Evolutionary conservation across 2,329 filamentous ascomycete genomes (phyloP), one percentile per base, ranked within the genome.

Genomic region (Epichloe uncinata): DNA sequence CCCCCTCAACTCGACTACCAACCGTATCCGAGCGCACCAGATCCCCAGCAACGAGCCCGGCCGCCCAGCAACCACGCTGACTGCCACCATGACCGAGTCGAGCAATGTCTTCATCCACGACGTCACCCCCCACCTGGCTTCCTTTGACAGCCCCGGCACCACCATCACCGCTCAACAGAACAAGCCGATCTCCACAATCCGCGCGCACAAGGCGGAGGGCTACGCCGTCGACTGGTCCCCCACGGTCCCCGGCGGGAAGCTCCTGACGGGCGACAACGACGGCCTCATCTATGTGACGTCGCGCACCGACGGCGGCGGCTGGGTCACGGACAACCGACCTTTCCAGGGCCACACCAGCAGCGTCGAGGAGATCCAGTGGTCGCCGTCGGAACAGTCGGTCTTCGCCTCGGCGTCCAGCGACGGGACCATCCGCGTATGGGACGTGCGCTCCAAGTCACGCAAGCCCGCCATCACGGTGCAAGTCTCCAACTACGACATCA

Each of bases 151-250:
- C 52, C 93, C 93, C 1, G 91, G 93, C 52, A 85, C 82, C 41
- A 74, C 82, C 56, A 79, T 97, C 56, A 82, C 86, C 6, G 75
- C 87, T 2, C 82, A 86, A 61, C 87, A 95, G 63, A 91, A 89
- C 66, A 94, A 94, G 70, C 89, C 93, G 35, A 69, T 95, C 47
- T 85, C 79, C 56, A 96, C 88, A 3, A 82, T 98, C 58, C 81
- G 86, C 58, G 88, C 91, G 58, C 93, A 98, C 77, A 91, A 90
- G 70, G 73, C 82, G 12, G 93, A 98, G 73, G 93, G 93, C 45
- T 98, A 97, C 66, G 93, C 88, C 0, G 69, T 98, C n/a, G 93
- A 96, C 69, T 98, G 93, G 93, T 95, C 90, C 26, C 88, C 88
- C 1, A 56, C 58, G 7, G 77, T 87, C 43, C 80, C 88, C 0